Evolutionary conservation across 306 rosid species (phyloP).

Genomic region (Pterocarpus santalinus): DNA sequence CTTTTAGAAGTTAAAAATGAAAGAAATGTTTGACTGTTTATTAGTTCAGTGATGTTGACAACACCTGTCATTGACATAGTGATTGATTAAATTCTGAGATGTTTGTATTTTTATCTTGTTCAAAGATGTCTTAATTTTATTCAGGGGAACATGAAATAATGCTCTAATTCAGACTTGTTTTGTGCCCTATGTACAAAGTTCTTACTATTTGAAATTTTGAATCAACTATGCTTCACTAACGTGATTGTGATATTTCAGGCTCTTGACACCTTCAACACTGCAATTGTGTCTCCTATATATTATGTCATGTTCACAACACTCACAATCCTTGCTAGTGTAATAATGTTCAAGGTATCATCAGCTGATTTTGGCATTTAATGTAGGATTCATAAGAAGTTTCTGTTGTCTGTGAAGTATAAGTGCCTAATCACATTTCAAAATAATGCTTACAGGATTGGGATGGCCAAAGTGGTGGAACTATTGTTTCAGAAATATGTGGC

Average conservation of each 20-base stretch:
- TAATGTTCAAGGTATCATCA: constrained; percentile 85
- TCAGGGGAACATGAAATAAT: constrained; percentile 23
- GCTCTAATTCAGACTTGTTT: constrained; percentile 8
- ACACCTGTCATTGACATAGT: background rate
- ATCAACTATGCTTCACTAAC: constrained; percentile 36
- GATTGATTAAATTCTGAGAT: constrained; percentile 3
- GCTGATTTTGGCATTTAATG: constrained; percentile 1
- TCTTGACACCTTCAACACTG: constrained; percentile 93
- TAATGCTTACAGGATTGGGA: constrained; percentile 79
- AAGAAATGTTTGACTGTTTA: background rate
- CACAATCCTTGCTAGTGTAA: constrained; percentile 83
- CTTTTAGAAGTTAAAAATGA: constrained; percentile 4
- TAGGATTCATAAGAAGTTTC: constrained; percentile 26
- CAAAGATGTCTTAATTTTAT: constrained; percentile 21
- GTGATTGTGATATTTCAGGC: constrained; percentile 66
- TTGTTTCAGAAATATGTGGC: constrained; percentile 86
- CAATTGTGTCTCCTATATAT: constrained; percentile 86
- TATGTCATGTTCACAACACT: constrained; percentile 89
- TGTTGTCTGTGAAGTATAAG: constrained; percentile 8
- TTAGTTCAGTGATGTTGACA: background rate
- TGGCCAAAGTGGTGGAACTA: constrained; percentile 70
- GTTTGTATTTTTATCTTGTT: constrained; percentile 4
- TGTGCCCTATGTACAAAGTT: background rate
- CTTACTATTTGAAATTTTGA: background rate
- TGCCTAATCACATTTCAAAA: constrained; percentile 33